Percentiles rank a stretch among this genome's conserved stretches.
These are phyloP conservation scores for Leptographium galeiforme DNA, from an alignment of 2,329 filamentous ascomycete species.

Conservation along the genomic window DNA sequence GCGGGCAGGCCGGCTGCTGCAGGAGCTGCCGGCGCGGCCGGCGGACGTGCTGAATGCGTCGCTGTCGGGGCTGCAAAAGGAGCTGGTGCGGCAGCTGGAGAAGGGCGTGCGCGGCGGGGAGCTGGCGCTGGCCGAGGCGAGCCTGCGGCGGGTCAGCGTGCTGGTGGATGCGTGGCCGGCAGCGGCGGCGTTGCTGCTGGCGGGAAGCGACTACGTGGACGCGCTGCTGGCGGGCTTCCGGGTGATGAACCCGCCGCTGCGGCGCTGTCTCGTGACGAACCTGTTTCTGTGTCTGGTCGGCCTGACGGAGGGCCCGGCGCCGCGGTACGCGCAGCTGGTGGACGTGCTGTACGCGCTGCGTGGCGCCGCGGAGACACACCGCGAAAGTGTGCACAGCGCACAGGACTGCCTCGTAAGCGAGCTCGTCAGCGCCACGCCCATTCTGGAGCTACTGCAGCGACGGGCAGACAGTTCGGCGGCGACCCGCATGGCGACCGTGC, in stretches of 20 bases:
- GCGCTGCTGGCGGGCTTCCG: conserved; percentile 53
- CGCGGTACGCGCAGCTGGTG: conserved; percentile 61
- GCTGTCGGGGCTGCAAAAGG: conserved; percentile 46
- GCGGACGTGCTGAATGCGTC: conserved; percentile 36
- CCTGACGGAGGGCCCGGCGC: conserved; percentile 50
- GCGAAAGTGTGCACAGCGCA: conserved; percentile 37
- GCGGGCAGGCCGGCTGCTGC: conserved; percentile 36
- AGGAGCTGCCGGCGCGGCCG: conserved; percentile 37
- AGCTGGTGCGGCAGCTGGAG: conserved; percentile 49
- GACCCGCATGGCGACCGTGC: conserved; percentile 43
- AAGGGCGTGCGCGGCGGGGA: conserved; percentile 41
- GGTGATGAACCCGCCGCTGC: conserved; percentile 47
- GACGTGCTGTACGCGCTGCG: conserved; percentile 79
- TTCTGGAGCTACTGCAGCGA: conserved; percentile 50
- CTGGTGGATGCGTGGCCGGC: conserved; percentile 48
- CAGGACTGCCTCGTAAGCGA: conserved; percentile 67
- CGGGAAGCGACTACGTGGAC: conserved; percentile 80
- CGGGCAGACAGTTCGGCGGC: conserved; percentile 32
- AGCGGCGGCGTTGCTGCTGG: conserved; percentile 52
- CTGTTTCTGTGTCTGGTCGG: conserved; percentile 63
- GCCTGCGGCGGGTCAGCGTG: conserved; percentile 46
- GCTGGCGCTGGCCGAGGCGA: conserved; percentile 38
- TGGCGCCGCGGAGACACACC: conserved; percentile 52
- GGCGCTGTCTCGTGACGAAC: conserved; percentile 56
- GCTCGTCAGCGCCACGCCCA: conserved; percentile 65